Evolutionary conservation across 306 rosid genomes (phyloP), one percentile per base, ranked within the genome.

Genomic region (Adenanthera pavonina): DNA sequence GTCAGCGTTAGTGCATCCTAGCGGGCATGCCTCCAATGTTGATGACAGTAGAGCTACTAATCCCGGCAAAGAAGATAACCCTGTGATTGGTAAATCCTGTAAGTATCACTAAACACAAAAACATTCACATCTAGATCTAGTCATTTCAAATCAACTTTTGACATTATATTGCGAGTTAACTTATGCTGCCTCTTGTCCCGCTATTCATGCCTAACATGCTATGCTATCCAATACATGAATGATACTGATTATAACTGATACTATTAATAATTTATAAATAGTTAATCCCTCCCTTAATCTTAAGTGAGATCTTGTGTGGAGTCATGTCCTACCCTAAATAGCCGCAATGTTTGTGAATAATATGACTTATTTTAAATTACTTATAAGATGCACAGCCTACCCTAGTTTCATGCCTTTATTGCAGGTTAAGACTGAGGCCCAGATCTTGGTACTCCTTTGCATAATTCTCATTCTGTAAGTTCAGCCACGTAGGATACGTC

Each of bases 351-450:
- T 25, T 25, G 30, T 25, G 30, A 25, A 25, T 25, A 25, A 25
- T 25, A 25, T 25, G 30, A 25, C 30, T 25, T 25, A 25, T 25
- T 25, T 25, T 25, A 25, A 25, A 25, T 25, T 25, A 25, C 30
- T 25, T 25, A 25, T 25, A 25, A 25, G 30, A 25, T 25, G 30
- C 30, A 72, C 66, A 68, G 43, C 33, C 76, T 47, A 68, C 54
- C 86, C 78, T 48, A 81, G 69, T 74, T 16, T 77, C 72, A 52
- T 70, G 48, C 64, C 84, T 60, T 48, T 62, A 71, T 14, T 80
- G 75, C 87, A 88, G 97, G 91, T 82, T 81, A 85, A 51, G 90
- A 83, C 69, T 86, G 84, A 86, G 74, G 49, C 66, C 49, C 77
- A 54, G 75, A 66, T 60, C 77, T 7, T 69, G 81, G 64, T 80